These are phyloP conservation scores for Colletotrichum acutatum DNA, from an alignment of 2,329 filamentous ascomycete species.

Conservation along the genomic window DNA sequence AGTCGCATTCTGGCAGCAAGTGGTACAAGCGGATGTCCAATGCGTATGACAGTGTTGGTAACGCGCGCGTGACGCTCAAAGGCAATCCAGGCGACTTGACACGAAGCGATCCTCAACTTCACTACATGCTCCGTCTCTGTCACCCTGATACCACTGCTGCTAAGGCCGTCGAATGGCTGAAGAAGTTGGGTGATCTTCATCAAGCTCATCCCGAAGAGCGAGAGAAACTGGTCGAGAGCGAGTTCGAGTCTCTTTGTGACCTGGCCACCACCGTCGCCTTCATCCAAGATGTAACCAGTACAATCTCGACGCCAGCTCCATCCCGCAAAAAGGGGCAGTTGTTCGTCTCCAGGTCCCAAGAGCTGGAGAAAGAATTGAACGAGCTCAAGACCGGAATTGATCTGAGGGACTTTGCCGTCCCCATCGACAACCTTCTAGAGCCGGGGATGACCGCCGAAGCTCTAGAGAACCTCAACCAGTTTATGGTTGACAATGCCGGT, in stretches of 20 bases:
- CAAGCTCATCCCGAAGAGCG: constrained; percentile 44
- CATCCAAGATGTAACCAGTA: constrained; percentile 49
- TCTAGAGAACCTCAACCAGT: constrained; percentile 48
- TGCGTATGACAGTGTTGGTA: constrained; percentile 44
- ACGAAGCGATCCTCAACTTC: constrained; percentile 50
- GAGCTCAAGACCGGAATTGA: constrained; percentile 51
- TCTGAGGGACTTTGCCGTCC: constrained; percentile 50
- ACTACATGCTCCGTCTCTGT: constrained; percentile 58
- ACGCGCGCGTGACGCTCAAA: constrained; percentile 52
- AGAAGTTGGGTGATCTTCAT: constrained; percentile 53
- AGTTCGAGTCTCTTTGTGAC: constrained; percentile 48
- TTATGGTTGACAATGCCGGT: constrained; percentile 50
- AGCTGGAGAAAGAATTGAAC: constrained; percentile 52
- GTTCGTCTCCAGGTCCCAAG: constrained; percentile 47
- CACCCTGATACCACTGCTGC: constrained; percentile 47
- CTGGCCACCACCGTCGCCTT: constrained; percentile 52
- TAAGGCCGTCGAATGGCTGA: constrained; percentile 52
- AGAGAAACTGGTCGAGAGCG: constrained; percentile 46
- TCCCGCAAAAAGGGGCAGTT: constrained; percentile 52
- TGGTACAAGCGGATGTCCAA: constrained; percentile 55
- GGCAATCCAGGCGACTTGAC: constrained; percentile 52
- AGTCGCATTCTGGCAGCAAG: constrained; percentile 47
- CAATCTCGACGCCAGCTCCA: constrained; percentile 48
- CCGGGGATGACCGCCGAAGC: constrained; percentile 50
- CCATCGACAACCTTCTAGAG: constrained; percentile 54